A percentile compares a stretch with the other conserved stretches of the same genome.
phyloP scores from a whole-genome alignment of 2,329 filamentous ascomycete genomes.

The Colletotrichum tofieldiae region DNA sequence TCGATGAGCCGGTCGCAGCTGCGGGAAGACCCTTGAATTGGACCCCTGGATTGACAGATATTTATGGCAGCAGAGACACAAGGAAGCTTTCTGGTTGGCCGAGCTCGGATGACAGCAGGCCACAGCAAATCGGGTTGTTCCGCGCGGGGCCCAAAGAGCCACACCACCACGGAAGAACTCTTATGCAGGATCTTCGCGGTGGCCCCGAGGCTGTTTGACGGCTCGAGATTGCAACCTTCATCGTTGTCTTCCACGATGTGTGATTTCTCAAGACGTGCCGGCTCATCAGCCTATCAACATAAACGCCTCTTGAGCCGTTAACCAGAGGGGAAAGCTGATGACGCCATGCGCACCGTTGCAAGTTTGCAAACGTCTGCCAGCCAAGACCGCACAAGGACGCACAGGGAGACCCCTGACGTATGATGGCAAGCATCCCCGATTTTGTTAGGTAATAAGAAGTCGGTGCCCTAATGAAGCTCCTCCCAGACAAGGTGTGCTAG shows the following conservation, averaged over 20 bases:
- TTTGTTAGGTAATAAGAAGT: conserved; percentile 38
- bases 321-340: background rate
- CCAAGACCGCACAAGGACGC: conserved; percentile 24
- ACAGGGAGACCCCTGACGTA: conserved; percentile 34
- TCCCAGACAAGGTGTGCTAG: conserved; percentile 24
- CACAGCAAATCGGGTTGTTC: conserved; percentile 38
- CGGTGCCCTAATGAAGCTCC: conserved; percentile 12
- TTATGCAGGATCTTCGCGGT: conserved; percentile 28
- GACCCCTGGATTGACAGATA: conserved; percentile 23
- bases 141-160: conserved; percentile 16
- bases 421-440: conserved; percentile 26
- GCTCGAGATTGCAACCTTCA: conserved; percentile 8
- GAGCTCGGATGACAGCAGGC: conserved; percentile 23
- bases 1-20: conserved; percentile 2
- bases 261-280: conserved; percentile 7
- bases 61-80: conserved; percentile 20
- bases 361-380: conserved; percentile 7
- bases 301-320: background rate
- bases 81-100: conserved; percentile 24
- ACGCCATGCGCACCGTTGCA: conserved; percentile 22
- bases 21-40: conserved; percentile 22
- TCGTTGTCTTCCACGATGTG: conserved; percentile 1
- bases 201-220: conserved; percentile 1
- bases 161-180: conserved; percentile 21
- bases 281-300: background rate